phyloP scores from a whole-genome alignment of 108 stramenopile genomes.

The Skeletonema tropicum region DNA sequence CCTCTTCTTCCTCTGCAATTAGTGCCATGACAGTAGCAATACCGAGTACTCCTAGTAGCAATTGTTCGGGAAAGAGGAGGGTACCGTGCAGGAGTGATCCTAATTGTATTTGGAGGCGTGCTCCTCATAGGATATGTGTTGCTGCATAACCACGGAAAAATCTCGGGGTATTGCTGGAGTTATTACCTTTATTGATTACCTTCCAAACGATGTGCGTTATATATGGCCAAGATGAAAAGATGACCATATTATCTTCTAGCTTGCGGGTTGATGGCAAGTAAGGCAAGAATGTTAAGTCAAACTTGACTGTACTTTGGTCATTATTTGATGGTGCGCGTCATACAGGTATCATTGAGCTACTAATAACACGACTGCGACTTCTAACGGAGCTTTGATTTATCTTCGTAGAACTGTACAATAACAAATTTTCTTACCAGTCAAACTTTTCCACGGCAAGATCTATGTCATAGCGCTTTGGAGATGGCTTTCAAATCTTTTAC shows the following conservation, averaged over 20 bases:
- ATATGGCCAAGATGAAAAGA: too few relatives aligned
- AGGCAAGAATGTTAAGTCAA: too few relatives aligned
- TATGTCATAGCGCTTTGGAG: background rate
- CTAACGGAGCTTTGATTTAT: too few relatives aligned
- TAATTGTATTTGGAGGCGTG: background rate
- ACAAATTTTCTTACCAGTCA: background rate
- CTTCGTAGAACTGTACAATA: too few relatives aligned
- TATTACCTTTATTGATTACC: background rate
- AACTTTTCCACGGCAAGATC: background rate
- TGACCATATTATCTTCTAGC: too few relatives aligned
- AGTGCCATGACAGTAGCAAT: background rate
- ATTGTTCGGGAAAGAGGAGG: background rate
- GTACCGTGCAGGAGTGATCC: background rate
- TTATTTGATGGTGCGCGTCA: too few relatives aligned
- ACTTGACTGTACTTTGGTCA: too few relatives aligned
- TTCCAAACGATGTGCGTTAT: too few relatives aligned
- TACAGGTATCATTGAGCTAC: too few relatives aligned
- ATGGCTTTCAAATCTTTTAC: background rate
- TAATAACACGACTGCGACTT: too few relatives aligned
- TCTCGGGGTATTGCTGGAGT: background rate
- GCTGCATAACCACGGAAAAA: background rate
- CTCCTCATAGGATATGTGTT: background rate
- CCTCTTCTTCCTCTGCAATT: background rate
- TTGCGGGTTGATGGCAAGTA: too few relatives aligned
- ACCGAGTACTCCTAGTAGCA: background rate